phyloP scores from a whole-genome alignment of 176 grass and related monocot species.

The Rhynchospora pubera region DNA sequence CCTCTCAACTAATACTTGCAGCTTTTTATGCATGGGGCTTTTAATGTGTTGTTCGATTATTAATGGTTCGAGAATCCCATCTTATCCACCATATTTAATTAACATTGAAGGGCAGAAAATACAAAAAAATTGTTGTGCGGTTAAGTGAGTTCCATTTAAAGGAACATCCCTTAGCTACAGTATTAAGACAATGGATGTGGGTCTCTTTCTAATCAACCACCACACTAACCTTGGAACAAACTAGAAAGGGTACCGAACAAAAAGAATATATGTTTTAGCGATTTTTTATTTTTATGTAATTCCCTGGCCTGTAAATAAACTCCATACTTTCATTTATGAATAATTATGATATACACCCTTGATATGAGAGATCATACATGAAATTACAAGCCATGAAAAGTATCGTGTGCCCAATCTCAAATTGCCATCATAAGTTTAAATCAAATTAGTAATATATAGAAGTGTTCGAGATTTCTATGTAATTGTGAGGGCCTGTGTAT shows the following conservation, averaged over 20 bases:
- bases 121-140: conserved; percentile 25
- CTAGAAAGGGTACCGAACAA: neutral
- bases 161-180: conserved; percentile 31
- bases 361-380: neutral
- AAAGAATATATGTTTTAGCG: neutral
- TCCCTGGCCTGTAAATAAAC: neutral
- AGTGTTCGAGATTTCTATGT: neutral
- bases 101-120: conserved; percentile 13
- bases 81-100: conserved; percentile 25
- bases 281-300: neutral
- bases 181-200: conserved; percentile 35
- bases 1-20: conserved; percentile 39
- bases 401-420: neutral
- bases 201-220: conserved; percentile 56
- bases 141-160: conserved; percentile 18
- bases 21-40: conserved; percentile 19
- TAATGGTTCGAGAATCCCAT: conserved; percentile 17
- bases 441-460: too few relatives aligned
- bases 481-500: neutral
- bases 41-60: conserved; percentile 12
- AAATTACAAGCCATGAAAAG: neutral
- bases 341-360: neutral
- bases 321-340: neutral
- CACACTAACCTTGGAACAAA: conserved; percentile 31
- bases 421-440: neutral